Evolutionary conservation across 2,329 filamentous ascomycete species (phyloP).

Genomic region (Daldinia sp.): DNA sequence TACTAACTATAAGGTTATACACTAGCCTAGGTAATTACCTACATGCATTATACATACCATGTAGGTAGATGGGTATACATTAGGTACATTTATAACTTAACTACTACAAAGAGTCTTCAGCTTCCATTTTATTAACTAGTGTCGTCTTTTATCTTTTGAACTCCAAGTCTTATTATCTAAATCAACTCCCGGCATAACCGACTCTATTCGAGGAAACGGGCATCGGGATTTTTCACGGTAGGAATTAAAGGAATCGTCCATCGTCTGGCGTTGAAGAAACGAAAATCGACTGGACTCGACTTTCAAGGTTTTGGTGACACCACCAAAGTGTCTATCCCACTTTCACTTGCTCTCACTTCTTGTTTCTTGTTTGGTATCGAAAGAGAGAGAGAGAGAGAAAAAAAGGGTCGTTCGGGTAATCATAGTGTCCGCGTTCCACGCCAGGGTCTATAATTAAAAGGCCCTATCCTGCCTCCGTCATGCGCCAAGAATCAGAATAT

Average conservation of each 20-base stretch:
- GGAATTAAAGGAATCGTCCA: background rate
- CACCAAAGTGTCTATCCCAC: no score
- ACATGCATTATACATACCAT: no score
- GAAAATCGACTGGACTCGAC: no score
- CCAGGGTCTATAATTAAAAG: background rate
- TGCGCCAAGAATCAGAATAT: constrained; percentile 1
- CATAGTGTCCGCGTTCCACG: background rate
- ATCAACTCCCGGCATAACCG: background rate
- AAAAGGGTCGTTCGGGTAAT: constrained; percentile 1
- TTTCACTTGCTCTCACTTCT: background rate
- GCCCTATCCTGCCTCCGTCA: background rate
- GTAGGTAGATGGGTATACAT: no score
- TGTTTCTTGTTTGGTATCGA: background rate
- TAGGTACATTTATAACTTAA: background rate
- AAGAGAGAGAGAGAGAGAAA: no score
- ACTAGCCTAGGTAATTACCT: no score
- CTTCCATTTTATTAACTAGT: no score
- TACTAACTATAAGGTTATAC: background rate
- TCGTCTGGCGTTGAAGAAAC: no score
- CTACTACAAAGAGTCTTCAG: background rate
- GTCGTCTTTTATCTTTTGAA: background rate
- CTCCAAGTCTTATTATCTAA: background rate
- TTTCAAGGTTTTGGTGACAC: background rate
- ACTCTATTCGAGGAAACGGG: background rate
- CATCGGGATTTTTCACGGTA: background rate